Evolutionary conservation across 2,329 filamentous ascomycete species (phyloP), one percentile per base, ranked within the genome.

Genomic region (Fusarium brevicatenulatum): DNA sequence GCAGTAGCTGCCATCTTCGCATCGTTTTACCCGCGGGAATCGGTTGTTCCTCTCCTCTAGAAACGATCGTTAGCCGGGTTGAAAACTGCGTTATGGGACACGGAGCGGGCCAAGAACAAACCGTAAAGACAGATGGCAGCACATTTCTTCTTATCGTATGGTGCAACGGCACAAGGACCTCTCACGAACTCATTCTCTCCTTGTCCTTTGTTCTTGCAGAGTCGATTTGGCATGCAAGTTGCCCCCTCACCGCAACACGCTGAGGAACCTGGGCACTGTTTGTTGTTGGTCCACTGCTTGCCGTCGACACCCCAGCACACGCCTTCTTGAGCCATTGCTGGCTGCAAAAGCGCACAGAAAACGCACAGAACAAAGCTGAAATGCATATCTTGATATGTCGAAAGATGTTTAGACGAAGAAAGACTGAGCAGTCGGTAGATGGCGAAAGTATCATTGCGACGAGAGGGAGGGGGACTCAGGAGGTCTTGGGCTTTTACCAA

Each of bases 1-100:
- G n/a, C 71, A 76, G n/a, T 55, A 68, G n/a, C 70, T 72, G 2
- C 74, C 73, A 52, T 76, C 68, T 1, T 63, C 43, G 37, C 73
- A 76, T 25, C 36, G n/a, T 12, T 46, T 58, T 10, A 73, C 70
- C 4, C 73, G 54, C 8, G 72, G 73, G 13, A 75, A 66, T 7
- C 66, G 25, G 13, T 65, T 60, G 8, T 66, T 62, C 9, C 39
- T 61, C 30, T 72, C 68, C 18, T 70, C 69, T 75, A 11, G 5
- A 1, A 18, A 12, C 0, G 7, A 15, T n/a, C 2, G 11, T 32
- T 32, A 32, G 32, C 12, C 32, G 1, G 4, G 32, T 2, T 13
- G 32, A 32, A 2, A 6, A 6, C 32, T 32, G 4, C 32, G 32
- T 5, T 8, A 19, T 23, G 23, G 7, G 16, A 16, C 7, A 37